These are phyloP conservation scores for Xylogone sp. DNA, from an alignment of 2,329 filamentous ascomycete genomes.

Conservation along the genomic window DNA sequence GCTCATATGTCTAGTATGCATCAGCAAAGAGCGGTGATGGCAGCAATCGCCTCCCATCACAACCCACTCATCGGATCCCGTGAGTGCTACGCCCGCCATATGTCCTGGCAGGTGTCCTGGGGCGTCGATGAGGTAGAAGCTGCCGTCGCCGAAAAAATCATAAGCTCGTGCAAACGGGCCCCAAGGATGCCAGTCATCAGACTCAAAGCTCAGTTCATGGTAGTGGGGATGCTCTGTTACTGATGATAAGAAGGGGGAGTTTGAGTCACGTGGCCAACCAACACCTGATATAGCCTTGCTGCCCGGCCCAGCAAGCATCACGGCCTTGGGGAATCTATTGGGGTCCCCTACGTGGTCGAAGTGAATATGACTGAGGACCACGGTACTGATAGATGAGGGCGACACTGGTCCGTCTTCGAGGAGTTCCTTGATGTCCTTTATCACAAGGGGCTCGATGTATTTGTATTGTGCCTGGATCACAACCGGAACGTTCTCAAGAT, in stretches of 20 bases:
- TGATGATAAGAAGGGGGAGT: too few relatives aligned
- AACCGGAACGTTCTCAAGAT: too few relatives aligned
- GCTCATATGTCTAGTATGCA: too few relatives aligned
- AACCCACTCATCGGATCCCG: slow-evolving; percentile 35
- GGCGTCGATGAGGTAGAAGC: slow-evolving; percentile 49
- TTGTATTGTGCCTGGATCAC: too few relatives aligned
- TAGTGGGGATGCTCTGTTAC: too few relatives aligned
- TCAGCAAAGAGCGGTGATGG: slow-evolving; percentile 22
- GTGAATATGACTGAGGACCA: slow-evolving; percentile 37
- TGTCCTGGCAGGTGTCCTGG: slow-evolving; percentile 49
- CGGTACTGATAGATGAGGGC: too few relatives aligned
- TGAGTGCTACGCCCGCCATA: slow-evolving; percentile 43
- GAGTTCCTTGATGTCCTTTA: too few relatives aligned
- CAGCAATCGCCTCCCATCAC: slow-evolving; percentile 45
- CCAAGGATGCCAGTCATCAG: slow-evolving; percentile 34
- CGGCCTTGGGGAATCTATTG: slow-evolving; percentile 42
- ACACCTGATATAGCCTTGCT: slow-evolving; percentile 30
- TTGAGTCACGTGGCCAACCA: too few relatives aligned
- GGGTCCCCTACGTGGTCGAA: slow-evolving; percentile 51
- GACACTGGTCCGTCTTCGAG: too few relatives aligned
- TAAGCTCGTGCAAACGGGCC: slow-evolving; percentile 39
- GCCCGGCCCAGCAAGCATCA: slow-evolving; percentile 49
- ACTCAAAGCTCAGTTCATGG: too few relatives aligned
- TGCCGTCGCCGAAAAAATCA: slow-evolving; percentile 53
- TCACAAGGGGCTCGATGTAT: too few relatives aligned